phyloP scores from a whole-genome alignment of 169 alveolate genomes.

The Plasmodium fragile region DNA sequence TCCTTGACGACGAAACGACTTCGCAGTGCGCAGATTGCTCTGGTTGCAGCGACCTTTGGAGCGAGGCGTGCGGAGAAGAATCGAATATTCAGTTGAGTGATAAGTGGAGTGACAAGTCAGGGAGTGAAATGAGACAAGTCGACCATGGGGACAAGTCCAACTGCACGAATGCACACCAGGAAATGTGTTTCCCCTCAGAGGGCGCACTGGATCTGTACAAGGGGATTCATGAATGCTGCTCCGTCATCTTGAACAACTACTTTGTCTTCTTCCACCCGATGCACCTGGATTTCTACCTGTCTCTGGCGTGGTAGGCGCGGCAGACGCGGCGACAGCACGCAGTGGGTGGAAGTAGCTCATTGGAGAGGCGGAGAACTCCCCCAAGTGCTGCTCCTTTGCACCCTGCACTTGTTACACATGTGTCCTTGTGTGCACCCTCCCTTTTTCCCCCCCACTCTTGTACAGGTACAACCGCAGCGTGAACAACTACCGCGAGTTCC shows the following conservation, averaged over 20 bases:
- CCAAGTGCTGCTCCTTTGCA: not conserved
- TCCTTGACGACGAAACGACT: not conserved
- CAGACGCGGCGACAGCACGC: not conserved
- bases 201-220: constrained; percentile 27
- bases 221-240: constrained; percentile 30
- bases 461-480: constrained; percentile 36
- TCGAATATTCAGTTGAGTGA: not conserved
- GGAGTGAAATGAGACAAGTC: not conserved
- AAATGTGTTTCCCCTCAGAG: not conserved
- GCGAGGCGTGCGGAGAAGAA: not conserved
- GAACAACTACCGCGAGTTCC: constrained; percentile 13
- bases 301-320: constrained; percentile 42
- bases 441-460: not conserved
- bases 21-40: not conserved
- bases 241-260: constrained; percentile 26
- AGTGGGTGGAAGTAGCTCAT: not conserved
- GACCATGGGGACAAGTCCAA: not conserved
- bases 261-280: constrained; percentile 51
- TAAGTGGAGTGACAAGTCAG: not conserved
- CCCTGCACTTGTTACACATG: not conserved
- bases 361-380: not conserved
- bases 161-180: not conserved
- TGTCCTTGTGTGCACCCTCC: not conserved
- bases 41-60: not conserved
- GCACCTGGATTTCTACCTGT: constrained; percentile 48